Evolutionary conservation across 768 basidiomycete species (phyloP).

Genomic region (Trichaptum fuscoviolaceum): DNA sequence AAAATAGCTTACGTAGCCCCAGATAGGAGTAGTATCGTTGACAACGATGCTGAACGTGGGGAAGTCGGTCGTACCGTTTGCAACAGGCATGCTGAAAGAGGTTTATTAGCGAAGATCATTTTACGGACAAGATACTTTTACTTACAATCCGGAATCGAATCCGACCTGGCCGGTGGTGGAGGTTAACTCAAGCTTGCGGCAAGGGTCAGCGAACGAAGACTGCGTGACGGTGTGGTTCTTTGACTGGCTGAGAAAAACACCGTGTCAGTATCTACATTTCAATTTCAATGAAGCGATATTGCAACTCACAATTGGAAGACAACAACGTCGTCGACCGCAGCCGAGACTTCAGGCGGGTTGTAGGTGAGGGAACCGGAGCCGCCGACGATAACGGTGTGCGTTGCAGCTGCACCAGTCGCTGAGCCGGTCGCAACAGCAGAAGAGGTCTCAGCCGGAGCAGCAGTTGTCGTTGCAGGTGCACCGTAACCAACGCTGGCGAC

Average conservation of each 20-base stretch:
- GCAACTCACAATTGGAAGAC: slow-evolving; percentile 53
- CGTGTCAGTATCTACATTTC: slow-evolving; percentile 5
- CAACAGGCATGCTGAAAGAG: slow-evolving; percentile 32
- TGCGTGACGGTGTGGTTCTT: slow-evolving; percentile 70
- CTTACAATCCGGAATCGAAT: slow-evolving; percentile 58
- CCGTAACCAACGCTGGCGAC: slow-evolving; percentile 12
- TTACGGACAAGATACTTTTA: slow-evolving; percentile 4
- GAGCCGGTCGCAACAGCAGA: slow-evolving; percentile 18
- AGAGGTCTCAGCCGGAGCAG: slow-evolving; percentile 13
- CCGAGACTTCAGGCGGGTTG: slow-evolving; percentile 44
- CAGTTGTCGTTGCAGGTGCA: slow-evolving; percentile 18
- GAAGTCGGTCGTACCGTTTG: slow-evolving; percentile 38
- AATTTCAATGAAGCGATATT: slow-evolving; percentile 5
- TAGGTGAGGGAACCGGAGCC: slow-evolving; percentile 42
- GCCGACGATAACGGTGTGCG: slow-evolving; percentile 51
- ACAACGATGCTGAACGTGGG: slow-evolving; percentile 54
- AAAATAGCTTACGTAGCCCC: slow-evolving; percentile 43
- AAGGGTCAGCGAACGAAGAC: slow-evolving; percentile 56
- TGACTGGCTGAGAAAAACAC: slow-evolving; percentile 36
- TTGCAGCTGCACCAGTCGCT: slow-evolving; percentile 33
- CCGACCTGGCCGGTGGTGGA: slow-evolving; percentile 32
- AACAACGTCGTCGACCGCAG: slow-evolving; percentile 49
- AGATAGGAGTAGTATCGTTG: slow-evolving; percentile 51
- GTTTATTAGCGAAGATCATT: slow-evolving; percentile 3
- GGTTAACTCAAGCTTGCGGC: slow-evolving; percentile 35